phyloP scores from a whole-genome alignment of 2,329 filamentous ascomycete species.

The Plenodomus tracheiphilus region DNA sequence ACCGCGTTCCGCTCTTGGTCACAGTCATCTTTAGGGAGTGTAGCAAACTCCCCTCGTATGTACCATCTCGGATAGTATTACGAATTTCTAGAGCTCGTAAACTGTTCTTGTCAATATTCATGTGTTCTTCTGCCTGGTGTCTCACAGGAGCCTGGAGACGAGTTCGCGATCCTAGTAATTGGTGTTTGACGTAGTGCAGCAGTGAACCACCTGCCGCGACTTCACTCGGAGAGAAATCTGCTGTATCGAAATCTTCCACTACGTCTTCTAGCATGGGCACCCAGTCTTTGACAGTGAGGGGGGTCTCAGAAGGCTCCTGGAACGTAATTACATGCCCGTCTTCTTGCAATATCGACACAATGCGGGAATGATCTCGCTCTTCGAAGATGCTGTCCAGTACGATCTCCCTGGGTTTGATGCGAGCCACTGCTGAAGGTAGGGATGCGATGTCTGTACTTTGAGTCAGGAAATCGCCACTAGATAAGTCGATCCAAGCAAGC shows the following conservation, averaged over 20 bases:
- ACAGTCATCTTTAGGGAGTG: slow-evolving; percentile 89
- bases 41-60: slow-evolving; percentile 79
- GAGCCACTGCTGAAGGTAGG: slow-evolving; percentile 78
- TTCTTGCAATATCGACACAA: slow-evolving; percentile 71
- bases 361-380: slow-evolving; percentile 58
- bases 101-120: slow-evolving; percentile 91
- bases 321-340: slow-evolving; percentile 79
- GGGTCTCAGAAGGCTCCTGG: slow-evolving; percentile 53
- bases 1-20: slow-evolving; percentile 85
- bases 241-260: slow-evolving; percentile 57
- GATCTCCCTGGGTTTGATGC: slow-evolving; percentile 83
- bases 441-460: slow-evolving; percentile 72
- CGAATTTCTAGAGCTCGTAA: slow-evolving; percentile 87
- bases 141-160: slow-evolving; percentile 82
- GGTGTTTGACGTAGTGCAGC: slow-evolving; percentile 80
- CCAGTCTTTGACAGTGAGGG: slow-evolving; percentile 67
- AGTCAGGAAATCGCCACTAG: slow-evolving; percentile 91
- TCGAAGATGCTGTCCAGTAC: slow-evolving; percentile 66
- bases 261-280: slow-evolving; percentile 74
- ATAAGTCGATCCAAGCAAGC: slow-evolving; percentile 91
- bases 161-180: slow-evolving; percentile 75
- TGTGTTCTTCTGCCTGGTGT: slow-evolving; percentile 73
- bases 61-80: slow-evolving; percentile 78
- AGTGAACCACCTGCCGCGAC: slow-evolving; percentile 76
- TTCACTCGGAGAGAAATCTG: slow-evolving; percentile 69